These are phyloP conservation scores for Penicillium coprophilum DNA, from an alignment of 495 filamentous ascomycete species.

Conservation along the genomic window DNA sequence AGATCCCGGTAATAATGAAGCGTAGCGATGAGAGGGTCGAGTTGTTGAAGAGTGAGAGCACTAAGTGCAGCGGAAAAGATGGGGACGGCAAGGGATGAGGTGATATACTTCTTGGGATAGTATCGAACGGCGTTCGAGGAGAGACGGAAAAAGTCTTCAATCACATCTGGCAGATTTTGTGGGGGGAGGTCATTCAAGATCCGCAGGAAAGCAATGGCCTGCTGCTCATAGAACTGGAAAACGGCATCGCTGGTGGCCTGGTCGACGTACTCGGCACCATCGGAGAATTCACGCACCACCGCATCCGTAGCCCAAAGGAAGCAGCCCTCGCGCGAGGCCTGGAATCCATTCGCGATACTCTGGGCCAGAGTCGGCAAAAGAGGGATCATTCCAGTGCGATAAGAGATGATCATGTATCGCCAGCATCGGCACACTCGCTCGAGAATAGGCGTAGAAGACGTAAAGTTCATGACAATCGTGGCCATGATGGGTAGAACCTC, in stretches of 20 bases:
- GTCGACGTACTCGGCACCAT: conserved; percentile 82
- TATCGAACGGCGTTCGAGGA: conserved; percentile 87
- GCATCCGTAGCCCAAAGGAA: conserved; percentile 97
- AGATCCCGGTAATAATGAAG: conserved; percentile 94
- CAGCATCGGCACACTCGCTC: conserved; percentile 93
- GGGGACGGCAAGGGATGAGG: conserved; percentile 70
- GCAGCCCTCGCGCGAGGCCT: conserved; percentile 84
- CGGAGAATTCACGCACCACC: conserved; percentile 91
- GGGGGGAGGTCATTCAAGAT: conserved; percentile 84
- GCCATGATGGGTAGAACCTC: conserved; percentile 86
- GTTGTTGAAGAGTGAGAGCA: conserved; percentile 82
- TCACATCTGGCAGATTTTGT: conserved; percentile 88
- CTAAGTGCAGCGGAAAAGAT: conserved; percentile 85
- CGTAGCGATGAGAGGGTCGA: conserved; percentile 84
- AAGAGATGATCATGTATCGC: conserved; percentile 94
- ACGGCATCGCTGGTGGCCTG: conserved; percentile 80
- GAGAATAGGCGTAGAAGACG: conserved; percentile 78
- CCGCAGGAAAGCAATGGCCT: conserved; percentile 81
- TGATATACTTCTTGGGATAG: conserved; percentile 79
- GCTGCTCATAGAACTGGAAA: conserved; percentile 91
- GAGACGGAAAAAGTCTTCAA: conserved; percentile 97
- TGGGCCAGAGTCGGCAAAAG: conserved; percentile 82
- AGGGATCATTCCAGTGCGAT: conserved; percentile 83
- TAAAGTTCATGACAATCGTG: conserved; percentile 81
- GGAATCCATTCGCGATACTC: conserved; percentile 81